Conservation (phyloP, 1,139 yeast genomes). For the Saccharomycopsis hybrid region DNA sequence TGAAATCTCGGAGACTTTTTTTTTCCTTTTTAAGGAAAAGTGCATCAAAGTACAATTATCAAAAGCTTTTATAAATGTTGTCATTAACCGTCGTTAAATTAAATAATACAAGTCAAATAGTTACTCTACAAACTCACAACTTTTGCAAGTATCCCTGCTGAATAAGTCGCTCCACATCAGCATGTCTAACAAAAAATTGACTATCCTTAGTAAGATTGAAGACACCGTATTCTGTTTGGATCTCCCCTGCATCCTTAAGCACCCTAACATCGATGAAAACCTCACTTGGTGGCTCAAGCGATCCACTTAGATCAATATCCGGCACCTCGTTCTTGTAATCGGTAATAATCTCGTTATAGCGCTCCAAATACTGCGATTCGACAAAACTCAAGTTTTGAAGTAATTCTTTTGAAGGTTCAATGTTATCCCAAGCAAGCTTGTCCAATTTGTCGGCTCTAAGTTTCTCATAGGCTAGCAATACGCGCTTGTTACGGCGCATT, state of each 20-base stretch:
- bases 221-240: slow-evolving; percentile 95
- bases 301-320: slow-evolving; percentile 85
- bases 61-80: too few species aligned
- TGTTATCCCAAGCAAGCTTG: slow-evolving; percentile 61
- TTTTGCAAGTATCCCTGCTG: slow-evolving; percentile 92
- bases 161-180: slow-evolving; percentile 88
- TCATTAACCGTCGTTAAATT: too few species aligned
- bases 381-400: slow-evolving; percentile 59
- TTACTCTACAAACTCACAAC: too few species aligned
- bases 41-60: too few species aligned
- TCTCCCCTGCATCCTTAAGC: slow-evolving; percentile 90
- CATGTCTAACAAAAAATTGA: slow-evolving; percentile 87
- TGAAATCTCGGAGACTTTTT: too few species aligned
- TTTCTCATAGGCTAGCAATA: slow-evolving; percentile 76
- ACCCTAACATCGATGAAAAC: slow-evolving; percentile 93
- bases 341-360: slow-evolving; percentile 64
- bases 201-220: slow-evolving; percentile 92
- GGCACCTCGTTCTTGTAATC: slow-evolving; percentile 74
- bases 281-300: slow-evolving; percentile 82
- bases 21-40: too few species aligned
- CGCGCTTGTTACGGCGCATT: slow-evolving; percentile 82
- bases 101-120: too few species aligned
- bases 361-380: slow-evolving; percentile 73
- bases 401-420: slow-evolving; percentile 30
- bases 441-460: slow-evolving; percentile 64